Evolutionary conservation across 495 filamentous ascomycete genomes (phyloP).

Genomic region (Immersiella caudata): DNA sequence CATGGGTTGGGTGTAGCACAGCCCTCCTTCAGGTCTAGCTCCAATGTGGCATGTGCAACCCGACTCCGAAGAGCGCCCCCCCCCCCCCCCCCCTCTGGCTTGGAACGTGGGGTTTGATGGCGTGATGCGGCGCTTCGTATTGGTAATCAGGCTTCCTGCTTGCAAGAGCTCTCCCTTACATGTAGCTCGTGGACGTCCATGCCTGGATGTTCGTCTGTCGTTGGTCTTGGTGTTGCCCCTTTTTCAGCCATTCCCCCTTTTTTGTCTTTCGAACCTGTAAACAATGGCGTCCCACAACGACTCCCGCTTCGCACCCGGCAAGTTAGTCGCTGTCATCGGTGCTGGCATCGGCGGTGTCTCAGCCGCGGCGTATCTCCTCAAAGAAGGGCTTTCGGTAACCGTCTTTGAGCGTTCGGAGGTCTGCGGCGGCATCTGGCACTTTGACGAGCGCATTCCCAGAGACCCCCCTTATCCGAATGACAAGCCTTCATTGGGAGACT

Average conservation of each 20-base stretch:
- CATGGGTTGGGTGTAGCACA: constrained; percentile 4
- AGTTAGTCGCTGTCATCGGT: constrained; percentile 65
- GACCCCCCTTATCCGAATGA: constrained; percentile 61
- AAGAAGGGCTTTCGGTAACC: constrained; percentile 60
- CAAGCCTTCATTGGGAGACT: constrained; percentile 42
- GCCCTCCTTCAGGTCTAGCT: neutral
- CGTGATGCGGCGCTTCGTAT: neutral
- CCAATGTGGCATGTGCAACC: neutral
- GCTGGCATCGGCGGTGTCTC: constrained; percentile 71
- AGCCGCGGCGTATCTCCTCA: constrained; percentile 63
- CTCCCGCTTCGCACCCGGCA: constrained; percentile 22
- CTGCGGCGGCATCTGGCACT: constrained; percentile 68
- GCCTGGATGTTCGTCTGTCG: too few species aligned
- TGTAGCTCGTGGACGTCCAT: too few species aligned
- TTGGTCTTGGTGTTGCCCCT: too few species aligned
- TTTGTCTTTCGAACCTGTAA: too few species aligned
- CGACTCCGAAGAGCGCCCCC: constrained; percentile 12
- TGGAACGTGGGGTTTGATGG: neutral
- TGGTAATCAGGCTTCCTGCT: neutral
- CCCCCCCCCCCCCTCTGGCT: neutral
- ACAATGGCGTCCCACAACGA: neutral
- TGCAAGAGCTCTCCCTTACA: neutral
- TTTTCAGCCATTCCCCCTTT: too few species aligned
- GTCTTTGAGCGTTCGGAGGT: constrained; percentile 64
- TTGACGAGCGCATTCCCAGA: constrained; percentile 59